Evolutionary conservation across 495 filamentous ascomycete genomes (phyloP).

Genomic region (Staphylotrichum longicolle): DNA sequence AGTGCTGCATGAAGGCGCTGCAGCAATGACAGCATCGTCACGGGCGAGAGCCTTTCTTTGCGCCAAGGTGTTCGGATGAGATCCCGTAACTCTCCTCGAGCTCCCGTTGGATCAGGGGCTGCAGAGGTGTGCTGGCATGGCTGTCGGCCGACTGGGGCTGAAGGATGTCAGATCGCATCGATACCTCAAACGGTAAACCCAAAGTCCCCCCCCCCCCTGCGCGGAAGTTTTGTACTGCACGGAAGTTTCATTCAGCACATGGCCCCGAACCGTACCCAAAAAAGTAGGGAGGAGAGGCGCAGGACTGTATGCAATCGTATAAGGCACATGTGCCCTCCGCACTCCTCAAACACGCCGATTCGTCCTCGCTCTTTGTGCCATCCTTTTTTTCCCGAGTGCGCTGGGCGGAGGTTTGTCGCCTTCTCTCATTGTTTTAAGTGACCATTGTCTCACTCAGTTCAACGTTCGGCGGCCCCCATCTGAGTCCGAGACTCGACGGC

Average conservation of each 20-base stretch:
- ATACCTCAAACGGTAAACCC: neutral
- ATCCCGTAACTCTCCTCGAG: neutral
- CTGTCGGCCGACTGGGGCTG: neutral
- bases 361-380: neutral
- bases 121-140: neutral
- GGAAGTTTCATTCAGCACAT: too few relatives aligned
- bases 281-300: neutral
- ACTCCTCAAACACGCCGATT: neutral
- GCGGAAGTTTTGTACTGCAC: neutral
- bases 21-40: neutral
- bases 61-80: neutral
- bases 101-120: neutral
- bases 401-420: neutral
- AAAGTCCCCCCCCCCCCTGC: neutral
- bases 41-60: neutral
- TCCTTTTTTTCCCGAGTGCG: neutral
- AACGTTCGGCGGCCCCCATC: neutral
- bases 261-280: neutral
- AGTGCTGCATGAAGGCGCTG: neutral
- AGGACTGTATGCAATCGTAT: too few relatives aligned
- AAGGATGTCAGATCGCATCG: neutral
- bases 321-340: too few relatives aligned
- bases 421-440: neutral
- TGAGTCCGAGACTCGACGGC: neutral
- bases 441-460: neutral